Conservation (phyloP, 768 basidiomycete species). For the Podaxis carcinomalis region DNA sequence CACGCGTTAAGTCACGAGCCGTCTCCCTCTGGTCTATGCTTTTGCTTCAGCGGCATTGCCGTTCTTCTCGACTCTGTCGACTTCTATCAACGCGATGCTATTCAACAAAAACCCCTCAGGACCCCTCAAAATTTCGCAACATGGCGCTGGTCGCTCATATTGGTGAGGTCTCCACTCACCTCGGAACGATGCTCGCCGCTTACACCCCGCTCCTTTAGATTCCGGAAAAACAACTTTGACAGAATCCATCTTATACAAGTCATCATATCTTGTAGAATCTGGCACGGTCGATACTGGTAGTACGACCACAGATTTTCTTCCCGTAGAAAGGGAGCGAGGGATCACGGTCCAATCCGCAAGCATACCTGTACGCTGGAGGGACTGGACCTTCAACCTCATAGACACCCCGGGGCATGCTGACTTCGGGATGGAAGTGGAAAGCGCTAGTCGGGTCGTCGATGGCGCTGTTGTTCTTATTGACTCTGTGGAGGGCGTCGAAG, state of each 20-base stretch:
- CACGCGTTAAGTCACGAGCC: constrained; percentile 1
- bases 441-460: constrained; percentile 86
- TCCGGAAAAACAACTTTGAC: constrained; percentile 89
- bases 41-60: constrained; percentile 9
- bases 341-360: constrained; percentile 93
- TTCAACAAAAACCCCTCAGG: constrained; percentile 25
- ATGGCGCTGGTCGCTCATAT: constrained; percentile 90
- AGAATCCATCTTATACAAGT: constrained; percentile 78
- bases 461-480: constrained; percentile 87
- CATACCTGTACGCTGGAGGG: constrained; percentile 82
- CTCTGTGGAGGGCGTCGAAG: constrained; percentile 88
- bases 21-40: not conserved
- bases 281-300: constrained; percentile 89
- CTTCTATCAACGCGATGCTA: constrained; percentile 20
- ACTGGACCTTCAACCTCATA: constrained; percentile 83
- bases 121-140: constrained; percentile 55
- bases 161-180: constrained; percentile 38
- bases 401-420: constrained; percentile 93
- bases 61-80: not conserved
- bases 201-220: constrained; percentile 37
- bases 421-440: constrained; percentile 97
- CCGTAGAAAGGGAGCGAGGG: constrained; percentile 84
- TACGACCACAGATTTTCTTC: constrained; percentile 87
- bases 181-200: not conserved
- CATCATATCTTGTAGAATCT: constrained; percentile 64